Base-by-base conservation (phyloP, 306 rosid species). In the Gastrolobium bilobum region DNA sequence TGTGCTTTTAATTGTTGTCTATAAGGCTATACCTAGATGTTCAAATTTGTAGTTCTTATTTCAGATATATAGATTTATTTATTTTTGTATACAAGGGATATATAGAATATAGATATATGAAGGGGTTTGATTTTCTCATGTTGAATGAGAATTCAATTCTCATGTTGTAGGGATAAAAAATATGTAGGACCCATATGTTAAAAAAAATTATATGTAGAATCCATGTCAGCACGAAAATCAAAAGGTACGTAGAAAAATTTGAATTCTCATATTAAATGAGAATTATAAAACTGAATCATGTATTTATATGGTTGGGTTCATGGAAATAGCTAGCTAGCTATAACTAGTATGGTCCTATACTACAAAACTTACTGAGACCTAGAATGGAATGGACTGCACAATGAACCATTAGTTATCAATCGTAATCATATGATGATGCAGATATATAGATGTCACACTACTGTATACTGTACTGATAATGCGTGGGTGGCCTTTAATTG, bases 351-450 rank as follows among this genome's bases (percentile, higher is more conserved):
- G 76, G 63, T 38, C 63, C 50, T 71, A 58, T 71, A 6, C 47
- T 4, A 52, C 10, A 71, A 10, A 70, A 51, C 52, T 51, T 51
- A 15, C 30, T 15, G 58, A 52, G 76, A 52, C 10, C 40, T 35
- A 52, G 76, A 15, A 6, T 35, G 64, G 29, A 71, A 71, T 71
- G 26, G 77, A 71, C 77, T 71, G 39, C 65, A 71, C 77, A 54
- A 53, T 53, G 39, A 54, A 53, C 11, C 65, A 53, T 71, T 53
- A 2, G 77, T 64, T 52, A 53, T 71, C 77, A 53, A 54, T 71
- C 65, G n/a, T 54, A 71, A 53, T 71, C 77, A 71, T 71, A 71
- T 53, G 50, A 53, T 52, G 51, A 10, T 35, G 46, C 47, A 69
- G 38, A 71, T 35, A 53, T 53, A 53, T 52, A 35, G 7, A 15